phyloP scores from a whole-genome alignment of 1,284 basidiomycete genomes.

The Cerrena zonata region DNA sequence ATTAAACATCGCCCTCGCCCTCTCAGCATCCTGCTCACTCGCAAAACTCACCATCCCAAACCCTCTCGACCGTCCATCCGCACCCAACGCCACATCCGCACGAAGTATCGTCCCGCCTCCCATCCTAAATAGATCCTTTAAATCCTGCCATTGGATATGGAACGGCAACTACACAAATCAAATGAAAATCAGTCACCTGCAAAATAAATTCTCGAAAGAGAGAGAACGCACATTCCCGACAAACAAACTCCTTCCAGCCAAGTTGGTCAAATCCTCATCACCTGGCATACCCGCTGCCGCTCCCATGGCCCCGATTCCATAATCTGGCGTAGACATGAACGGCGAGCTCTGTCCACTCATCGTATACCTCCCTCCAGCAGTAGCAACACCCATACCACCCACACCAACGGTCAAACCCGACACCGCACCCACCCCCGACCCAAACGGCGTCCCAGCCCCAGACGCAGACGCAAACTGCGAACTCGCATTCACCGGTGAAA shows the following conservation, averaged over 20 bases:
- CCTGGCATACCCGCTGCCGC: background rate
- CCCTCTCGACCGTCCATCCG: slow-evolving; percentile 79
- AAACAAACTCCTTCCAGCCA: slow-evolving; percentile 57
- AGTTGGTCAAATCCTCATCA: background rate
- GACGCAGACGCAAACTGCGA: background rate
- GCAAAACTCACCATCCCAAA: slow-evolving; percentile 86
- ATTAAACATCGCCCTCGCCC: slow-evolving; percentile 82
- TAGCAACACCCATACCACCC: background rate
- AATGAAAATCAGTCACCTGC: background rate
- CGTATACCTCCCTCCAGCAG: background rate
- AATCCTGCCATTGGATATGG: slow-evolving; percentile 95
- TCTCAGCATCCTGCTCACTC: slow-evolving; percentile 78
- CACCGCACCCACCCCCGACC: background rate
- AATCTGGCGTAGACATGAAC: background rate
- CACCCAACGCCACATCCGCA: slow-evolving; percentile 80
- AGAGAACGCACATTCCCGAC: slow-evolving; percentile 48
- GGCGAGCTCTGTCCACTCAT: background rate
- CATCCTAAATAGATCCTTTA: slow-evolving; percentile 82
- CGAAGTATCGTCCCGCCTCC: slow-evolving; percentile 82
- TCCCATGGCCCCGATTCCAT: background rate
- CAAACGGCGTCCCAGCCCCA: background rate
- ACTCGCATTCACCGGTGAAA: background rate
- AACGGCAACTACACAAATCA: slow-evolving; percentile 70
- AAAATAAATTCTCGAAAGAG: background rate
- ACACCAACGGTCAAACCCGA: too few relatives aligned